A percentile compares a stretch with the other conserved stretches of the same genome.
Evolutionary conservation across 2,329 filamentous ascomycete species (phyloP).

Genomic region (Penicillium digitatum): DNA sequence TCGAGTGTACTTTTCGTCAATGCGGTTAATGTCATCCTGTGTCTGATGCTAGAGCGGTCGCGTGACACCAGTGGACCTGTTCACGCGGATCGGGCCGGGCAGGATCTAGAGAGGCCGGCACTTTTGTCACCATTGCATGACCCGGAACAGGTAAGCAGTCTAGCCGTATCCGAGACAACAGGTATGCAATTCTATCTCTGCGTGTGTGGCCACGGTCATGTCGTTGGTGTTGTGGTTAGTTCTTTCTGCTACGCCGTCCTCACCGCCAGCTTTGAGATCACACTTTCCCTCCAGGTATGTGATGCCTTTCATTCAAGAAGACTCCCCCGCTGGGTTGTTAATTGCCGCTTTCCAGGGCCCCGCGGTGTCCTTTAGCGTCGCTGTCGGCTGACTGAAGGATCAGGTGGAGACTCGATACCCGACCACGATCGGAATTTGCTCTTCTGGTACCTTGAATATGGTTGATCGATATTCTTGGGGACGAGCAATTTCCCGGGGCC

Average conservation of each 20-base stretch:
- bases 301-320: conserved; percentile 53
- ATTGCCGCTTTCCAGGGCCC: conserved; percentile 59
- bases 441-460: conserved; percentile 25
- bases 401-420: conserved; percentile 24
- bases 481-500: conserved; percentile 27
- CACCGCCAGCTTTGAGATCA: conserved; percentile 54
- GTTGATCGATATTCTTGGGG: conserved; percentile 28
- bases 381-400: conserved; percentile 49
- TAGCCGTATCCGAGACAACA: not conserved
- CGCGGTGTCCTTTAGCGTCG: conserved; percentile 53
- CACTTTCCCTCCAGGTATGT: conserved; percentile 54
- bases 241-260: conserved; percentile 48
- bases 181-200: conserved; percentile 31
- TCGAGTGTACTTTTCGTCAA: conserved; percentile 26
- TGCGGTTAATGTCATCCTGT: conserved; percentile 26
- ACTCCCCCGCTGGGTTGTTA: conserved; percentile 52
- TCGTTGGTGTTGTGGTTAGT: conserved; percentile 43
- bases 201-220: conserved; percentile 42
- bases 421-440: conserved; percentile 23
- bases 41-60: conserved; percentile 24
- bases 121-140: not conserved
- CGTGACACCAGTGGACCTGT: not conserved
- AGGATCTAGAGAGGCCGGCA: not conserved
- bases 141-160: not conserved
- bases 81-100: not conserved